Evolutionary conservation across 1,284 basidiomycete species (phyloP).

Genomic region (Ustilago loliicola): DNA sequence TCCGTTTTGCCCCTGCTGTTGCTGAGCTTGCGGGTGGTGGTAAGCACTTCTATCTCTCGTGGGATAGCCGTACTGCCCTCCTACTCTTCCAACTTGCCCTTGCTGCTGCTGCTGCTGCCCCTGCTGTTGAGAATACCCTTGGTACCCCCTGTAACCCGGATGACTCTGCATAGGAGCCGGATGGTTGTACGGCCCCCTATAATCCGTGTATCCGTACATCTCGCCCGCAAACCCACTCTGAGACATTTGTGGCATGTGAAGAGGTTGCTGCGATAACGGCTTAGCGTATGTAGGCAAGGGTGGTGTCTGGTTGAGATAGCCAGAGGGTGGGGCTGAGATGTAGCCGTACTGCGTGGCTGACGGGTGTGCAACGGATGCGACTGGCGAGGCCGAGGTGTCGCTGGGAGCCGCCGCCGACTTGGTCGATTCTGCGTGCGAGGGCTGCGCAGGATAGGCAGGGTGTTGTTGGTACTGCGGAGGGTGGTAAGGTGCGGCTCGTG

Average conservation of each 20-base stretch:
- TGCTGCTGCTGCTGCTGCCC: conserved; percentile 17
- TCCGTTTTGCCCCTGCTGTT: background rate
- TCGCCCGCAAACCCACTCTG: background rate
- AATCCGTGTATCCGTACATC: conserved; percentile 23
- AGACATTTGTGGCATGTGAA: conserved; percentile 4
- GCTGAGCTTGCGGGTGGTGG: background rate
- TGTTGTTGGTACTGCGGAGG: conserved; percentile 20
- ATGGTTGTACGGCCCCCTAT: conserved; percentile 34
- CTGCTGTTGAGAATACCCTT: conserved; percentile 1
- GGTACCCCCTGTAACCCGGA: conserved; percentile 12
- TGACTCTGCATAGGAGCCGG: conserved; percentile 20
- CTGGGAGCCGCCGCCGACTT: background rate
- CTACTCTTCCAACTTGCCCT: background rate
- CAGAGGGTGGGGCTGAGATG: conserved; percentile 20
- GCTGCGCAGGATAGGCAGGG: conserved; percentile 8
- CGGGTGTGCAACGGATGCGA: conserved; percentile 5
- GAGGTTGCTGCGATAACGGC: conserved; percentile 26
- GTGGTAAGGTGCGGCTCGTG: background rate
- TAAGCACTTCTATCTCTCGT: background rate
- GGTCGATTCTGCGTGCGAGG: background rate
- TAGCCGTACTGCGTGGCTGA: conserved; percentile 30
- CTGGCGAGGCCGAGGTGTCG: background rate
- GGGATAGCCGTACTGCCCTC: background rate
- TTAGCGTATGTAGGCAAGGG: conserved; percentile 38
- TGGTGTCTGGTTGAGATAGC: conserved; percentile 24